Conservation (phyloP, 192 early-diverging fungal species). For the Umbelopsis vinacea region DNA sequence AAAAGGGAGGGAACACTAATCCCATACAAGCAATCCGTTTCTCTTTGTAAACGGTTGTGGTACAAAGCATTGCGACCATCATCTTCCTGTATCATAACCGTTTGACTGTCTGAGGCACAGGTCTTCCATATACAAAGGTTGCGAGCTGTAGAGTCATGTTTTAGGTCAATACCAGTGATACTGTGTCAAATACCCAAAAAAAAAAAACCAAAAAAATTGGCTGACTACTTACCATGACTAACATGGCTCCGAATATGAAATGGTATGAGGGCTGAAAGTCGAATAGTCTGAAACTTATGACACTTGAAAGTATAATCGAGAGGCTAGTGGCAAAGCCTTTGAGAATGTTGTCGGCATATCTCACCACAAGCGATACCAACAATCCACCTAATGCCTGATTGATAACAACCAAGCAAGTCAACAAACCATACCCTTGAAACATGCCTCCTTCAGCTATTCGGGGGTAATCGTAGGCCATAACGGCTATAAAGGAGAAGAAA, state of each 20-base stretch:
- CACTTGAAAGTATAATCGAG: slow-evolving; percentile 77
- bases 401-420: slow-evolving; percentile 69
- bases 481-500: slow-evolving; percentile 65
- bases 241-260: slow-evolving; percentile 69
- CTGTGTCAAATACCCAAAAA: not conserved
- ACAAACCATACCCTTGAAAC: slow-evolving; percentile 71
- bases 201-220: not conserved
- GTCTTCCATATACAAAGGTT: slow-evolving; percentile 72
- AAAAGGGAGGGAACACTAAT: not conserved
- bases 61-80: no score
- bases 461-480: slow-evolving; percentile 62
- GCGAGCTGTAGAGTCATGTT: slow-evolving; percentile 42
- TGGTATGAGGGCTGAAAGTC: slow-evolving; percentile 68
- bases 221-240: slow-evolving; percentile 50
- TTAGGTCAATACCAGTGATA: not conserved
- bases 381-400: slow-evolving; percentile 82
- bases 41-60: no score
- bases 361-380: slow-evolving; percentile 80
- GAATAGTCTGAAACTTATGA: slow-evolving; percentile 73
- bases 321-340: slow-evolving; percentile 87
- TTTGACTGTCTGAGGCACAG: not conserved
- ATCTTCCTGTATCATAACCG: not conserved
- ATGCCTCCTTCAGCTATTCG: slow-evolving; percentile 65
- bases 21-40: slow-evolving; percentile 1
- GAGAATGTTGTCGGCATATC: slow-evolving; percentile 86